Conservation (phyloP, 176 grass and related monocot genomes). For the bread wheat (Triticum aestivum) region DNA sequence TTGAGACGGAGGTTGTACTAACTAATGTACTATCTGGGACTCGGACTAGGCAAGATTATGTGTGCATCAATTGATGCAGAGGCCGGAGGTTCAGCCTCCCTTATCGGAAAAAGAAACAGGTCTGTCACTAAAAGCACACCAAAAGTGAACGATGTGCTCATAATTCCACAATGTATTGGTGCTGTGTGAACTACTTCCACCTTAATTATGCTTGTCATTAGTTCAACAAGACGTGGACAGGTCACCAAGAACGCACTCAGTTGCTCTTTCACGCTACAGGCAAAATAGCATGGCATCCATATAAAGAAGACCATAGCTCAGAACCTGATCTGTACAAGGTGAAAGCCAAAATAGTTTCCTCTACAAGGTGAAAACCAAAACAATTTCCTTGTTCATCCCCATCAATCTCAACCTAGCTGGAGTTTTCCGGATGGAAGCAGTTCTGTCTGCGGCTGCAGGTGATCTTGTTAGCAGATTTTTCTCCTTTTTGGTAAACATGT, state of each 20-base stretch:
- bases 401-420: neutral
- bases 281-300: neutral
- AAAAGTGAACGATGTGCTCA: neutral
- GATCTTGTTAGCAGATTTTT: constrained; percentile 4
- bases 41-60: too few species aligned
- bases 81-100: too few species aligned
- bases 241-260: neutral
- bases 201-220: neutral
- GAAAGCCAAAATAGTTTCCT: neutral
- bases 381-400: neutral
- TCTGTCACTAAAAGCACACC: too few species aligned
- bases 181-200: neutral
- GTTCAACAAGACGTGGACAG: neutral
- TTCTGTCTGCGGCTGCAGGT: neutral
- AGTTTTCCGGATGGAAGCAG: neutral
- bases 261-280: neutral
- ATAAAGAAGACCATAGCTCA: neutral
- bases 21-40: too few species aligned
- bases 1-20: too few species aligned
- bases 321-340: neutral
- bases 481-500: neutral
- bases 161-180: neutral
- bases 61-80: too few species aligned
- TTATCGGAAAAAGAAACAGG: too few species aligned
- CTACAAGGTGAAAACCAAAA: neutral